Base-by-base conservation (phyloP, 495 filamentous ascomycete genomes). In the Aspergillus haitiensis region DNA sequence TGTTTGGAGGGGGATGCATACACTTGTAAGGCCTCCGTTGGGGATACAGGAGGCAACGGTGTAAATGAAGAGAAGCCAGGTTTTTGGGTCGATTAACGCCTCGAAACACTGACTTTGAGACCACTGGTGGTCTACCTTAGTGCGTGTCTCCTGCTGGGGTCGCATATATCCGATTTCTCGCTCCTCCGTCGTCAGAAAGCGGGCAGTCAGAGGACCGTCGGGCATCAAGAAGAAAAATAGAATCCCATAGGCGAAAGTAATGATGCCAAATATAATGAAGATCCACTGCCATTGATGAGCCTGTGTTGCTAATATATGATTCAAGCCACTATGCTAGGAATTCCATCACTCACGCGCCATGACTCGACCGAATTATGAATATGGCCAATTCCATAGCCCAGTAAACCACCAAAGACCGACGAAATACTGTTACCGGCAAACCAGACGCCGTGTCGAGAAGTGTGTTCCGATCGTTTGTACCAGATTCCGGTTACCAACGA, bases 351-450 rank as follows among this genome's bases (percentile, higher is more conserved):
- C 18, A 53, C 49, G 15, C 49, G 47, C 52, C 59, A 56, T 21
- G 53, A 31, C 6, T 35, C 52, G n/a, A 61, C 35, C 7, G 72
- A 72, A 8, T 76, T 75, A 7, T 64, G 69, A 66, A 82, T 81
- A 45, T 81, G 75, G 18, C 75, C 78, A 50, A 82, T 80, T 52
- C 75, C 81, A 68, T 80, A 84, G 21, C 72, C 77, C n/a, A 82
- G 70, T 12, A 82, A 64, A 1, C 78, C 78, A 16, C 80, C 80
- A 21, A 83, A 78, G 37, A 79, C 75, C 54, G 63, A 67, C 3
- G 56, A 58, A 11, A 69, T 67, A 9, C 70, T 72, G 40, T 73
- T 71, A 13, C 67, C 67, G 12, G 61, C 46, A 13, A 59, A 63
- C 52, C 66, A 87, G 65, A 61, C 36, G 5, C 58, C 55, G 49